Base-by-base conservation (phyloP, 1,284 basidiomycete genomes). In the Malassezia sympodialis region DNA sequence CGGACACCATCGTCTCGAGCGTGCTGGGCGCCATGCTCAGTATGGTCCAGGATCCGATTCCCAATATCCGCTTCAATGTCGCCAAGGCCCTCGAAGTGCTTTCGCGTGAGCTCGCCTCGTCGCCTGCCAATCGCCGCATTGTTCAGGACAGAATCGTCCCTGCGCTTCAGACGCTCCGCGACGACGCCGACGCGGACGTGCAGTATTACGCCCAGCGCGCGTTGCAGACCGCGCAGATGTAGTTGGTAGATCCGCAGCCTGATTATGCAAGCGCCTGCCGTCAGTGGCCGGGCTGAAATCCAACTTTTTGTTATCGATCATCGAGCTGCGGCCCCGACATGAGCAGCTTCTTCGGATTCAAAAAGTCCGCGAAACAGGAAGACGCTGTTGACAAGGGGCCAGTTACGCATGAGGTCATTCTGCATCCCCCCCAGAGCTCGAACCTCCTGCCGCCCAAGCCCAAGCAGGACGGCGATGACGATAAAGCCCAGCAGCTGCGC, bases 51-150 rank as follows among this genome's bases (percentile, higher is more conserved):
- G 94, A 98, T 76, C 85, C 89, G 8, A 98, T 99, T 71, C 94
- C 94, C 54, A 99, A 99, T 78, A 98, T 98, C 76, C 87, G 94
- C 40, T 99, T 98, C 82, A 98, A 98, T 76, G 90, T 96, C 30
- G 88, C 91, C 42, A 96, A 96, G 77, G 86, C 88, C 14, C 70
- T 74, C 39, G 71, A 73, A 59, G 84, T 88, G 24, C 80, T 96
- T 51, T 87, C 87, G 0, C 78, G 78, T 17, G 83, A 86, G 1
- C 84, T 89, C 58, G 82, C 76, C 24, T 79, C 79, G 27, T 76
- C 78, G 28, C 77, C 83, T 2, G 87, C 88, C 55, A 91, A 90
- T 8, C 81, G 80, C 58, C 82, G 84, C 63, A 80, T 93, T 53
- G 80, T 86, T 41, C 80, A 81, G 65, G 79, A 84, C 66, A 83